Base-by-base conservation (phyloP, 2,329 filamentous ascomycete genomes). In the Hymenoscyphus repandus region DNA sequence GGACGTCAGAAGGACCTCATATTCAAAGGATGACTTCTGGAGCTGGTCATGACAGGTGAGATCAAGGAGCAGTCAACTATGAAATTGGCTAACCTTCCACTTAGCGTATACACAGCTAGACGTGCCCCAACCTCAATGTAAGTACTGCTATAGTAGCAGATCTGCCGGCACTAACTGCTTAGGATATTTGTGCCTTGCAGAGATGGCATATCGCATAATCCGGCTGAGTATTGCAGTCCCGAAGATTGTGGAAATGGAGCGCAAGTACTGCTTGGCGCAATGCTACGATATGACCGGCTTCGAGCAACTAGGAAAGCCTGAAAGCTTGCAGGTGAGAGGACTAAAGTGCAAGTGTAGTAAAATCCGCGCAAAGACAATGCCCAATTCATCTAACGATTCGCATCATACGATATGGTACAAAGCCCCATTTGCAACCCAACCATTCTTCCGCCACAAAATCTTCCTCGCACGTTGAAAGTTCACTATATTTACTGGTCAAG, bases 171-270 rank as follows among this genome's bases (percentile, higher is more conserved):
- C 48, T 56, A 13, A 53, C 31, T 31, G 33, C 11, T 31, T 18
- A 63, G 62, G 59, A 80, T 85, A 27, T 86, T 86, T 58, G 77
- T 84, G 15, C 80, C 81, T 4, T 84, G 79, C 55, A 76, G 72
- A 61, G 76, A 82, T 58, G 82, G 82, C 1, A 68, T 85, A 17
- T 83, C 78, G 59, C 82, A 85, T 62, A 78, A 84, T 59, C 82
- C 82, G 2, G 72, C 77, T 40, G 82, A 85, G 61, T 85, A 80
- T 59, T 79, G 77, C 34, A 76, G 74, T 38, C 72, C 74, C 0
- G 79, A 82, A 42, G 79, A 85, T 61, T 85, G 79, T 60, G 72
- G 74, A 3, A 71, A 75, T 40, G 79, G 79, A 10, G 74, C 78
- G 40, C 68, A 75, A 66, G 69, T 80, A 6, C 59, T 77, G 43